Evolutionary conservation across 2,329 filamentous ascomycete species (phyloP), one percentile per base, ranked within the genome.

Genomic region (Phialocephala sp.): DNA sequence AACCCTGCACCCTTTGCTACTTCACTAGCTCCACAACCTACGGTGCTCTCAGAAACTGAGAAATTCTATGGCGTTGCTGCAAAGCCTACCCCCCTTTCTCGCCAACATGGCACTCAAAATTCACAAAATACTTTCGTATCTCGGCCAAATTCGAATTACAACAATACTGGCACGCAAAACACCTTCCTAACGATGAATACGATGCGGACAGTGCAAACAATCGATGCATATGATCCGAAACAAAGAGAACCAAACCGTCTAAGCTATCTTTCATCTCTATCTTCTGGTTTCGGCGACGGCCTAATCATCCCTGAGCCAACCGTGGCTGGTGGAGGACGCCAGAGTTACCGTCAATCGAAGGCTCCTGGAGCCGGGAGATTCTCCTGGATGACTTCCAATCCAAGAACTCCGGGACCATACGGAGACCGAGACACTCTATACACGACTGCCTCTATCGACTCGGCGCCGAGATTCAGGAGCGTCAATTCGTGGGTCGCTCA

Each of bases 401-500:
- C 66, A 59, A 60, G 41, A 68, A 57, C 57, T 50, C 67, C 66
- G n/a, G 58, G 64, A 24, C 55, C 64, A 27, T 61, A 68, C 35
- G 66, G 70, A 20, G 66, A 75, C 37, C 63, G 76, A 54, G 75
- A 76, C 59, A 76, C 76, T 1, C 62, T 74, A 24, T 76, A 74
- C 54, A 77, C 75, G 5, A 71, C 69, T 5, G 66, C 72, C 24
- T 77, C 76, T 1, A 65, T 69, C 12, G 76, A 77, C 11, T 68
- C 74, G 9, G 71, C 85, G 5, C 80, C 85, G 15, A 82, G 83
- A 4, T 90, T 89, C 74, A 82, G 85, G 41, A 83, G 80, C 8
- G 80, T 90, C 63, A 82, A 80, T 63, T 88, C 86, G 36, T 91
- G 88, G 88, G 87, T 91, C 1, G 83, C 83, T 69, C 87, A 90